Conservation (phyloP, 129 eudicot genomes). For the Artemisia argyi region DNA sequence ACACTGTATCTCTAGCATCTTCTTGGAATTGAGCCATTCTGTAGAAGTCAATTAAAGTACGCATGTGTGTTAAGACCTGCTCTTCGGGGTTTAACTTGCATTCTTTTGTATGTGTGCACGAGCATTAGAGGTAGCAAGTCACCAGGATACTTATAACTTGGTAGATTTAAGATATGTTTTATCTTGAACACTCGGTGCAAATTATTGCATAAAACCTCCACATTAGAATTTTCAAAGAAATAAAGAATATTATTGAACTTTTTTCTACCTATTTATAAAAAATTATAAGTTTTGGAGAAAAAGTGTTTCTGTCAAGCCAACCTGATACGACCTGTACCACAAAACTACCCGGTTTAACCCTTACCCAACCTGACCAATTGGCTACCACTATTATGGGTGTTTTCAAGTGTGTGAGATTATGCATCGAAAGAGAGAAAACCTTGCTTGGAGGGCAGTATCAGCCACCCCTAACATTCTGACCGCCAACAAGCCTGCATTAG, state of each 20-base stretch:
- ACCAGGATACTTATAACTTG: neutral
- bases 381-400: neutral
- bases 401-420: neutral
- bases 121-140: neutral
- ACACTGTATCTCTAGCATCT: constrained; percentile 64
- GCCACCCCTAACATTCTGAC: constrained; percentile 77
- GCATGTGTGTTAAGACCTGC: neutral
- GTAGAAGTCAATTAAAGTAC: constrained; percentile 11
- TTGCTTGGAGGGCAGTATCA: constrained; percentile 60
- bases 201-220: neutral
- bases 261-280: neutral
- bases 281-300: neutral
- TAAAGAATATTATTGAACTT: neutral
- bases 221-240: neutral
- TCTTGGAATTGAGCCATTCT: constrained; percentile 89
- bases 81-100: neutral
- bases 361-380: neutral
- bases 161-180: neutral
- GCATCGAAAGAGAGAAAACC: constrained; percentile 41
- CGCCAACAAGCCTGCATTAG: constrained; percentile 89
- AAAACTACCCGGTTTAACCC: neutral
- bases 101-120: neutral
- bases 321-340: neutral
- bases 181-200: neutral
- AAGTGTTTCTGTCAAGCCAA: neutral